Evolutionary conservation across 2,329 filamentous ascomycete genomes (phyloP), one percentile per base, ranked within the genome.

Genomic region (Sarocladiaceae sp.): DNA sequence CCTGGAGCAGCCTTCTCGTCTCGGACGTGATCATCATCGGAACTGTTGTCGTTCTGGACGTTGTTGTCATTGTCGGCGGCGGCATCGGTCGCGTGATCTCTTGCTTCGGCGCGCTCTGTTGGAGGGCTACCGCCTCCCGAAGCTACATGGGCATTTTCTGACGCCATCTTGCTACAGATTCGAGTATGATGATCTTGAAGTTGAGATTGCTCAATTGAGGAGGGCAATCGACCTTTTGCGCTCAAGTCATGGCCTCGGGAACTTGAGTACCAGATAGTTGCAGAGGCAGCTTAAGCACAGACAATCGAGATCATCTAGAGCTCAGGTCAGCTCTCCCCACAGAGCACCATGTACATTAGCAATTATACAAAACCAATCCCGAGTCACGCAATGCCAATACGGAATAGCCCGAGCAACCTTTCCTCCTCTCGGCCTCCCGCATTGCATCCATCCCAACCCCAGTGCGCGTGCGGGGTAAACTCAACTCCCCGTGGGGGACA

Each of bases 1-100:
- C 13, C 44, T 50, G 54, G 40, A 15, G 22, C 20, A 46, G 44
- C 26, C 44, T 48, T 29, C 44, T 48, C 28, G 22, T 48, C 44
- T 5, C 44, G 44, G 15, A 48, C n/a, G 10, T 48, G 22, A 20
- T 48, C 44, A 22, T 48, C 26, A 7, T 11, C 11, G 18, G 44
- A 48, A 12, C n/a, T 33, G 44, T 18, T 12, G n/a, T 48, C 44
- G n/a, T 28, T 26, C 10, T 31, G 17, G 10, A 10, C 40, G n/a
- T 26, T 18, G 13, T 48, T 44, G 40, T 26, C 28, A 7, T 26
- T 26, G 46, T 12, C n/a, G 22, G 44, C 25, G 10, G 25, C 11
- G 1, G 26, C 49, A 31, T 40, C n/a, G 2, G 11, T 28, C 13
- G 23, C 23, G 49, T 22, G 39, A 11, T 25, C 49, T 26, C 23